Base-by-base conservation (phyloP, 805 yeast species). In the Metschnikowia noctiluminum region DNA sequence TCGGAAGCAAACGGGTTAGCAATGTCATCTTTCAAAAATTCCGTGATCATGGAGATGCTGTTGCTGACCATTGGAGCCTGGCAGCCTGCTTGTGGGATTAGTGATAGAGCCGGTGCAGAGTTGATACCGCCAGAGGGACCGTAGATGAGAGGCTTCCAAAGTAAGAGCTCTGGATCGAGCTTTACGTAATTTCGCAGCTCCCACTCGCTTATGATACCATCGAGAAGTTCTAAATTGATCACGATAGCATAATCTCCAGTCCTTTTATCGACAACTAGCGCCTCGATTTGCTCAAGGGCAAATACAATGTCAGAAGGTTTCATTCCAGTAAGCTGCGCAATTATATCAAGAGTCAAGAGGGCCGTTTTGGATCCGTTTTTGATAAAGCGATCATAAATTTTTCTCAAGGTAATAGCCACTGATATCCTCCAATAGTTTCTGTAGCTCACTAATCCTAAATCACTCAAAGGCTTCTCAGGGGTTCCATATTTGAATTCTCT, bases 401-500 rank as follows among this genome's bases (percentile, higher is more conserved):
- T 49, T 30, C 52, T 54, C 16, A 86, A 66, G 39, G 70, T 73
- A 38, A 68, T 74, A 9, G 94, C 77, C 27, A 89, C 69, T 4
- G 84, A 73, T 1, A 81, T 68, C 56, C 79, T 84, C 98, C 98
- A 94, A 65, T 87, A 92, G 57, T 82, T 87, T 53, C 95, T 71
- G 65, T 92, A 94, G 51, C 97, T 87, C 30, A 87, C 66, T 43
- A 90, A 69, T 0, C 99, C 99, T 46, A 92, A 69, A 54, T 87
- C 91, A 56, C 94, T 85, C 49, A 92, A 73, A 0, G 99, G 99
- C 61, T 91, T 92, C 60, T 94, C 99, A 0, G 99, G 99, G 0
- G 97, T 87, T 0, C 98, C 99, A 48, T 78, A 77, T 53, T 84
- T 85, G 57, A 78, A 82, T 62, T 92, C 97, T 49, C 80, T 75